Base-by-base conservation (phyloP, 2,329 filamentous ascomycete genomes). In the Grosmannia serpens region DNA sequence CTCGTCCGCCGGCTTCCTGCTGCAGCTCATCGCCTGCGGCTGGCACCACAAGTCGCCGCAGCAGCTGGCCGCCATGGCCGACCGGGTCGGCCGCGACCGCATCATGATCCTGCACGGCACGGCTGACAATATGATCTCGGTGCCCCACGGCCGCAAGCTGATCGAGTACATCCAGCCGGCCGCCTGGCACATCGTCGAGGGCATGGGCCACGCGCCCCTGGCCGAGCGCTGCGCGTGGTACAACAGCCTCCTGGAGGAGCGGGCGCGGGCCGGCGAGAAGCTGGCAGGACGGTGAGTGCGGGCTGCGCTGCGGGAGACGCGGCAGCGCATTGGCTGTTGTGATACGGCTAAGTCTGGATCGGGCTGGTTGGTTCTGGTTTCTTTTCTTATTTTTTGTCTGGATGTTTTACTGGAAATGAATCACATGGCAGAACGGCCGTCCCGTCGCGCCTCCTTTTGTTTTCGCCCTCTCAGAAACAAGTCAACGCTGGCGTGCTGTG, bases 101-200 rank as follows among this genome's bases (percentile, higher is more conserved):
- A 91, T 96, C 63, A 70, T 89, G 65, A 81, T 95, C 6, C 70
- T 92, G 64, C 90, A 95, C 70, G 91, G 91, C 9, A 85, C 80
- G 0, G 71, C 72, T 11, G 91, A 96, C 70, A 75, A 77, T n/a
- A 91, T 96, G 87, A 86, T 96, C 64, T 82, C 80, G 5, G 76
- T 85, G 53, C 78, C 78, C 7, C 88, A 94, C 67, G 89, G 83
- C 0, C 73, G 82, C 66, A 81, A 86, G 69, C 70, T 96, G 63
- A 82, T 87, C 59, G 76, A 82, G 55, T 79, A 81, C 51, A 66
- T 96, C 29, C 61, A 76, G 63, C 88, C 89, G 1, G 83, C 75
- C 3, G 78, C 75, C 60, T 81, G 79, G 38, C 69, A 81, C 49
- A 80, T 89, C 29, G 76, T 85, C n/a, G 83, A 89, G 62, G 87